Evolutionary conservation across 139 green algal genomes (phyloP), one percentile per base, ranked within the genome.

Genomic region (Zygnema circumcarinatum): DNA sequence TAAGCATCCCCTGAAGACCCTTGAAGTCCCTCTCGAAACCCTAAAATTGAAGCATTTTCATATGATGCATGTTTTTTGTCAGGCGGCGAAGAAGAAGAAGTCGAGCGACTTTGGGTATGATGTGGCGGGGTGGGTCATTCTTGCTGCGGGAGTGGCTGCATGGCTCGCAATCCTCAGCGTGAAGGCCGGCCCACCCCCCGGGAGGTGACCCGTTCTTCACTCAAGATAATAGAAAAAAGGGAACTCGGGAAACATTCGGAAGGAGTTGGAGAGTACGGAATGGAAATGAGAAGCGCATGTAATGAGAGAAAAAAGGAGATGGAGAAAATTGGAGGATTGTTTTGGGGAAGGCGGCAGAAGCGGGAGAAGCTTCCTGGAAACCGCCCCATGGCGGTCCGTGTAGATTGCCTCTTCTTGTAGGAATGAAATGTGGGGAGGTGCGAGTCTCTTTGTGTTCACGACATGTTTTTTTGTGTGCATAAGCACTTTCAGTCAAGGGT

Each of bases 61-160:
- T n/a, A n/a, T n/a, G n/a, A n/a, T n/a, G n/a, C n/a, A n/a, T n/a
- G n/a, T n/a, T n/a, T 62, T 62, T 62, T 62, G 16, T 74, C 32
- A 91, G 83, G 67, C 11, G 36, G 54, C 31, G 31, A 76, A 41
- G 31, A 87, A 82, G 29, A 83, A 75, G n/a, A 85, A 86, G 52
- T 52, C 38, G 22, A 83, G 85, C 1, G 86, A 88, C 31, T 89
- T 93, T 33, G 56, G 38, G 21, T 93, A 93, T 33, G 90, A 93
- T 84, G 39, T 92, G n/a, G 36, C 62, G 20, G 90, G 90, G 0
- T 93, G 90, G 90, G 54, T 74, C 0, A 91, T 93, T 42, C 78
- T 93, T 29, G 76, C n/a, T 21, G 69, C 56, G 33, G n/a, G 88
- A 53, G 89, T 79, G 21, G 73, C 82, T 25, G 84, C 33, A 0